Percentiles rank a stretch among this genome's conserved stretches.
Conservation (phyloP, 1,139 yeast species). For the Candida neerlandica region DNA sequence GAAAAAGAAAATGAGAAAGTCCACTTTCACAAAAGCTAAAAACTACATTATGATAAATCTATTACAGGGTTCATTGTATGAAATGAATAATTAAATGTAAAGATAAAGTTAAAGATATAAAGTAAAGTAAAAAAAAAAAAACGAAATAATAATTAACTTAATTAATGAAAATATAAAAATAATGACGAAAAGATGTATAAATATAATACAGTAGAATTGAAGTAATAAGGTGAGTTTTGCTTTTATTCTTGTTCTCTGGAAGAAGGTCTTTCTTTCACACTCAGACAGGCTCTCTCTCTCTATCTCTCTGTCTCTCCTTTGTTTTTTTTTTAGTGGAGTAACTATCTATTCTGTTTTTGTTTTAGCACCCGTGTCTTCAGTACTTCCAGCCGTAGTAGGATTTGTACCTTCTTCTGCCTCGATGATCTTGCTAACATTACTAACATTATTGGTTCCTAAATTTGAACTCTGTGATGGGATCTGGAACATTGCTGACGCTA, state of each 20-base stretch:
- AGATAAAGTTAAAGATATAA: no score
- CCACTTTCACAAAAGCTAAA: background rate
- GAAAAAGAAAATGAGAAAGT: background rate
- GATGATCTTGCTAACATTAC: slow-evolving; percentile 1
- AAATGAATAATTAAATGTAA: background rate
- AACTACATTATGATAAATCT: background rate
- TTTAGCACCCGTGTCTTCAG: slow-evolving; percentile 1
- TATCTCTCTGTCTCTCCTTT: background rate
- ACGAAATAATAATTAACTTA: background rate
- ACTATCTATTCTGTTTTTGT: slow-evolving; percentile 4
- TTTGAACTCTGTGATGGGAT: slow-evolving; percentile 3
- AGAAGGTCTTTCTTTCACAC: no score
- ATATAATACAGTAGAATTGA: slow-evolving; percentile 5
- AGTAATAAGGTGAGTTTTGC: slow-evolving; percentile 2
- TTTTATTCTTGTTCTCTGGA: no score
- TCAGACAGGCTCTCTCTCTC: background rate
- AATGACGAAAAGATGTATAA: background rate
- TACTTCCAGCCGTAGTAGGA: slow-evolving; percentile 14
- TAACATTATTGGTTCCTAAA: background rate
- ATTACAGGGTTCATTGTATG: background rate
- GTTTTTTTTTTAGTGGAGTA: background rate
- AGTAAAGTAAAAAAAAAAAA: no score
- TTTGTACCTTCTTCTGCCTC: slow-evolving; percentile 12
- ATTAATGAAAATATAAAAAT: background rate
- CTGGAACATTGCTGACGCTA: slow-evolving; percentile 8